Evolutionary conservation across 371 early-diverging fungal species (phyloP).

Genomic region (Aphelidium insulamus): DNA sequence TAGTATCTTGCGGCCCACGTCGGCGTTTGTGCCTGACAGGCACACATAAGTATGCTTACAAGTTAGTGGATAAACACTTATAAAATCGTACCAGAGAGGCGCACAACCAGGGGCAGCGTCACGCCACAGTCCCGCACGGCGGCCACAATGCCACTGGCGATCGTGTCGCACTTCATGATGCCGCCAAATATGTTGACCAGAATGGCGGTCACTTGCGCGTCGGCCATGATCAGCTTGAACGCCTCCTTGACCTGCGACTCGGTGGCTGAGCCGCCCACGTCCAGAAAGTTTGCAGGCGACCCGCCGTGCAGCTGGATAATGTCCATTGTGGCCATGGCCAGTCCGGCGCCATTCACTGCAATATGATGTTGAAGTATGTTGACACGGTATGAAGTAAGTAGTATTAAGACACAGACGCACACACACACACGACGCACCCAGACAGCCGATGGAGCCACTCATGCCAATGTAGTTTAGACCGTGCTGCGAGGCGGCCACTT

Average conservation of each 20-base stretch:
- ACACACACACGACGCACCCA: too few relatives aligned
- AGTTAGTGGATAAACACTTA: not conserved
- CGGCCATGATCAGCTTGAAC: constrained; percentile 39
- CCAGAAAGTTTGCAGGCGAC: constrained; percentile 43
- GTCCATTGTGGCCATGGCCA: constrained; percentile 52
- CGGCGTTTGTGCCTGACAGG: constrained; percentile 29
- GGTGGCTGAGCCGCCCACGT: constrained; percentile 40
- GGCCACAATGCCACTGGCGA: constrained; percentile 40
- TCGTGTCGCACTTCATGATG: constrained; percentile 43
- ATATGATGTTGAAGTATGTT: not conserved
- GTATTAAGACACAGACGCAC: too few relatives aligned
- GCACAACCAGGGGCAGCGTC: constrained; percentile 32
- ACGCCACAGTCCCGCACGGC: constrained; percentile 30
- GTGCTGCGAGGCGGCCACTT: constrained; percentile 35
- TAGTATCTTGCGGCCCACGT: constrained; percentile 34
- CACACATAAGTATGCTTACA: not conserved
- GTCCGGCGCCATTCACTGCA: constrained; percentile 38
- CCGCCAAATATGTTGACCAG: constrained; percentile 49
- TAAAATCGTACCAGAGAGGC: constrained; percentile 11
- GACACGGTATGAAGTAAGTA: not conserved
- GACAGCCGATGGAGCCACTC: constrained; percentile 40
- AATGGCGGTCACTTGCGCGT: constrained; percentile 34
- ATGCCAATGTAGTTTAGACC: constrained; percentile 43
- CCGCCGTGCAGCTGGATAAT: constrained; percentile 41
- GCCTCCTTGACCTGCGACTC: constrained; percentile 35